Percentiles rank a stretch among this genome's conserved stretches.
Evolutionary conservation across 495 filamentous ascomycete species (phyloP).

Genomic region (Recurvomyces mirabilis): DNA sequence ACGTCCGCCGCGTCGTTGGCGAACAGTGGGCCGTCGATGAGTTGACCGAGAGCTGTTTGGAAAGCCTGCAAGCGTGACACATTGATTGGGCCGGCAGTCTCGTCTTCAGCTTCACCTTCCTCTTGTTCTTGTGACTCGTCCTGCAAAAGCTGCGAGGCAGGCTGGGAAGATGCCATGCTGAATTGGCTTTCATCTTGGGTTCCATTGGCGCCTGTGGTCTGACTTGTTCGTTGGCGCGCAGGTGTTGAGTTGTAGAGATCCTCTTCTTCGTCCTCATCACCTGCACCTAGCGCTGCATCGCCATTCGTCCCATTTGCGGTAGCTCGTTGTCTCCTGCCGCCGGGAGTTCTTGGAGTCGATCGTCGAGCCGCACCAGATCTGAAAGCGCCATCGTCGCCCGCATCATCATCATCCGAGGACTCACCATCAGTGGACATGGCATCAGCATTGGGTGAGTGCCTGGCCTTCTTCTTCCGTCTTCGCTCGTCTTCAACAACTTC

Average conservation of each 20-base stretch:
- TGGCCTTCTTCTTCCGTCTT: constrained; percentile 53
- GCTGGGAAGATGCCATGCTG: constrained; percentile 54
- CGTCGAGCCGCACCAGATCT: constrained; percentile 7
- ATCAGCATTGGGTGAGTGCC: constrained; percentile 25
- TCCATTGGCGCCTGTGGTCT: constrained; percentile 24
- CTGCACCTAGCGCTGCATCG: constrained; percentile 10
- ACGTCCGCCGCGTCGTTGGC: constrained; percentile 67
- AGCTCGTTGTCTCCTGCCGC: constrained; percentile 5
- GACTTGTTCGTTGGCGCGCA: constrained; percentile 33
- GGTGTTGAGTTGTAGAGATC: constrained; percentile 49
- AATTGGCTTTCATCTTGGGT: constrained; percentile 45
- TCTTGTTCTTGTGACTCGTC: constrained; percentile 39
- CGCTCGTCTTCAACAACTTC: constrained; percentile 86
- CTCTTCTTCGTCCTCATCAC: constrained; percentile 37
- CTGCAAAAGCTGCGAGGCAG: constrained; percentile 53
- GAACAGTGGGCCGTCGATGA: constrained; percentile 71
- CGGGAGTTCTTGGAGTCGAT: constrained; percentile 6
- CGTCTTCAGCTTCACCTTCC: constrained; percentile 26
- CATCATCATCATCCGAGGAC: constrained; percentile 37
- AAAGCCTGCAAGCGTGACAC: constrained; percentile 66
- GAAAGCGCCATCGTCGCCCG: constrained; percentile 30
- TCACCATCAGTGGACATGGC: constrained; percentile 29
- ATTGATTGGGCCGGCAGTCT: constrained; percentile 50
- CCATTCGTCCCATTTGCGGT: constrained; percentile 11
- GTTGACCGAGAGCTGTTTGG: constrained; percentile 63